Conservation (phyloP, 352 stramenopile genomes). For the Globisporangium okanoganense region DNA sequence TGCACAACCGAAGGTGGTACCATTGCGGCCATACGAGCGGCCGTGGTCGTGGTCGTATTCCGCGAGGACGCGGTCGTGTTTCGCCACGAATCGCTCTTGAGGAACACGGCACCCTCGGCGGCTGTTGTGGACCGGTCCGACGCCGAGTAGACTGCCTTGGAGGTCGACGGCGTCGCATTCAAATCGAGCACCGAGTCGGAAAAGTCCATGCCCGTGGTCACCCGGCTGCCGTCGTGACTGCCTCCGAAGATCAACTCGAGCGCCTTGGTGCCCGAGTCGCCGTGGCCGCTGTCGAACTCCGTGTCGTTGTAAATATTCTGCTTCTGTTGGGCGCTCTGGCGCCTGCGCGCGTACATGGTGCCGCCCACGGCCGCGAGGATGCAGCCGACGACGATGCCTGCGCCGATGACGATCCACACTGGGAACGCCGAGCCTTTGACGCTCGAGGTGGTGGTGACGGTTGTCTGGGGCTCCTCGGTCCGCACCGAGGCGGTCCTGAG, state of each 20-base stretch:
- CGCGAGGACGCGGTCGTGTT: neutral
- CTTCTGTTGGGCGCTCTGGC: neutral
- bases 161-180: neutral
- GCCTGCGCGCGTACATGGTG: slow-evolving; percentile 5
- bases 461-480: neutral
- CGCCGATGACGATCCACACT: slow-evolving; percentile 9
- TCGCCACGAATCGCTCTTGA: slow-evolving; percentile 16
- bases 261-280: neutral
- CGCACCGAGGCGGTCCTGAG: slow-evolving; percentile 5
- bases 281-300: neutral
- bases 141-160: neutral
- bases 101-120: neutral
- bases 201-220: slow-evolving; percentile 2
- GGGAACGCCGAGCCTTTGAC: slow-evolving; percentile 7
- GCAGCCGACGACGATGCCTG: slow-evolving; percentile 5
- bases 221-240: neutral
- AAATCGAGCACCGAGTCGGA: slow-evolving; percentile 8
- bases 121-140: neutral
- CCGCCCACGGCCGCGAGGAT: slow-evolving; percentile 10
- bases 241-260: neutral
- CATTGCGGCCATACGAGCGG: neutral
- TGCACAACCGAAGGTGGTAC: neutral
- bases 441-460: neutral
- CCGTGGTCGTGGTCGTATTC: neutral
- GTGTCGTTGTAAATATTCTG: neutral